Evolutionary conservation across 2,329 filamentous ascomycete genomes (phyloP), one percentile per base, ranked within the genome.

Genomic region (Alternaria consortialis): DNA sequence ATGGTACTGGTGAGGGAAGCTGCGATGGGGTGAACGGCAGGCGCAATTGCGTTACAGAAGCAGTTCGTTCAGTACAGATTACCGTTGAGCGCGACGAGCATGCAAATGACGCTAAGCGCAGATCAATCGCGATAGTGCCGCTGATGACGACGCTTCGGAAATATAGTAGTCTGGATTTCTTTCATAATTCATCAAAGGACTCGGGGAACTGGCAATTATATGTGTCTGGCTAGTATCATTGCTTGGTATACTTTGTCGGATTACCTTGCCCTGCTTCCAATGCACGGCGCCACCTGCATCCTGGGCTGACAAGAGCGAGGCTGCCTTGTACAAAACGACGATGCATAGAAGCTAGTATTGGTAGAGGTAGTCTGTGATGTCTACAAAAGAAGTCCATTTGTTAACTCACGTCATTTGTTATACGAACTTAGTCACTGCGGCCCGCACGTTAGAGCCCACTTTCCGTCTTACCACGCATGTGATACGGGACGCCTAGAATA

Each of bases 61-160:
- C 53, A 42, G 43, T 39, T 52, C 48, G 34, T 23, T 47, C 37
- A 59, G 34, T 57, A 37, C 34, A 54, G 37, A 43, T 47, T 57
- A 43, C 17, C 43, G 31, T 52, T 43, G 53, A 60, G 37, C 53
- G 58, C 58, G 48, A 56, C 46, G 51, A 65, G 43, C 58, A 60
- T 61, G 65, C 50, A 47, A 60, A 52, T 36, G 55, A 57, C 65
- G 65, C 63, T 66, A 69, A 46, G 53, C 53, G 60, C 29, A 56
- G 46, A 56, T 56, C 60, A 58, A 42, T 56, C 37, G 58, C 56
- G 60, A 60, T 55, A 59, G 67, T 60, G 58, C 63, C 60, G 68
- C 65, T 39, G 67, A 63, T 67, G 63, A 69, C 65, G 67, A 68
- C 60, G 61, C 59, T 34, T 50, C 51, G 40, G 46, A 56, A 63